Base-by-base conservation (phyloP, 257 asterid genomes). In the Solanum sparsipilum region DNA sequence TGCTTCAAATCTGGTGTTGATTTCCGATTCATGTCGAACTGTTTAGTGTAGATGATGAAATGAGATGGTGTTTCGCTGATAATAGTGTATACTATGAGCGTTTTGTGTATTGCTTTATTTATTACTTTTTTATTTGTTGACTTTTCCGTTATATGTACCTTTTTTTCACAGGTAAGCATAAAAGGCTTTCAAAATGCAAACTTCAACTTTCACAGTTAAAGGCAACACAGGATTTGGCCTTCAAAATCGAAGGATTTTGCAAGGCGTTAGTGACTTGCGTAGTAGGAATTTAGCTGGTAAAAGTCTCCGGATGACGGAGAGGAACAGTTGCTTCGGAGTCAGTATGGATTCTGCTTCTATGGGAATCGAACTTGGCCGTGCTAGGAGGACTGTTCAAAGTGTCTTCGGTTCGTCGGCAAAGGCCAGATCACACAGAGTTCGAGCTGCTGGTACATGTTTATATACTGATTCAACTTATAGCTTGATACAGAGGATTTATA, bases 381-480 rank as follows among this genome's bases (percentile, higher is more conserved):
- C 87, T 12, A 91, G 90, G 68, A 90, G 87, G 9, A 84, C 90
- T 18, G 89, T 86, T 71, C 90, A 74, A 48, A 88, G 88, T n/a
- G 82, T 85, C 73, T 81, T 92, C 29, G 90, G 94, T 35, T 90
- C 94, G n/a, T 87, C 94, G 27, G 91, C 91, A 41, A 94, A 92
- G 91, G 67, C 92, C 82, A 91, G 98, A 91, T 87, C 93, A 86
- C 84, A 91, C 91, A 90, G 86, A 73, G 91, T 94, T 89, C 96
- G 92, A 87, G 94, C 96, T 88, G 92, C 91, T 83, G 97, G 97
- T 94, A 39, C 70, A 93, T 89, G 76, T 88, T 46, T 81, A 46
- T 44, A 4, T 81, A 81, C 41, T 29, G 29, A 29, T 27, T 81
- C 68, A 81, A 29, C 27, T 4, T 46, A 8, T 81, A 46, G 9